These are phyloP conservation scores for Chlamydomonas applanata DNA, from an alignment of 139 green algal genomes.

Conservation along the genomic window DNA sequence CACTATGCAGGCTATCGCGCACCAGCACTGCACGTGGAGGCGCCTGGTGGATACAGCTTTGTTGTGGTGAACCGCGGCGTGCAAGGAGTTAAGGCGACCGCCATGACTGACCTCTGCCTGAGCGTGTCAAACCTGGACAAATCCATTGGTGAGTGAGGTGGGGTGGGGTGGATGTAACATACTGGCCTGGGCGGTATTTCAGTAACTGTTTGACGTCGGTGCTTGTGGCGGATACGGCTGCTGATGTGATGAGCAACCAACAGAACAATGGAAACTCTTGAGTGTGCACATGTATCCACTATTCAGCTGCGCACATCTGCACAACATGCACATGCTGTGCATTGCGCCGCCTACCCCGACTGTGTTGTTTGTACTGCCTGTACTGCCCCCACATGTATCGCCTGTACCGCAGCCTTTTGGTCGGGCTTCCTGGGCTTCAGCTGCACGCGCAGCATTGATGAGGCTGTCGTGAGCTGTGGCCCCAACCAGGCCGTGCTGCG, in stretches of 20 bases:
- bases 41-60: constrained; percentile 46
- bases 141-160: constrained; percentile 25
- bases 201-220: no score
- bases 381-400: no score
- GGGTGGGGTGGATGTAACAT: no score
- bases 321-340: no score
- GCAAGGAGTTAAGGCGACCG: not conserved
- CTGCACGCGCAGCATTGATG: not conserved
- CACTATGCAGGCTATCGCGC: not conserved
- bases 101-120: constrained; percentile 40
- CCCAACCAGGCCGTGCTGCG: constrained; percentile 28
- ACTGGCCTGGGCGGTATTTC: no score
- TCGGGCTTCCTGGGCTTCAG: constrained; percentile 33
- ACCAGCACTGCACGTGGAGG: constrained; percentile 21
- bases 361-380: no score
- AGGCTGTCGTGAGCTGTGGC: constrained; percentile 20
- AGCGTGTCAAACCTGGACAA: constrained; percentile 29
- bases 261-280: no score
- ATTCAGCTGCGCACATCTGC: no score
- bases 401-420: constrained; percentile 38
- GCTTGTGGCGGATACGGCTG: no score
- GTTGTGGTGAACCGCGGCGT: constrained; percentile 34
- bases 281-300: no score
- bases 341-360: no score
- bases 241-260: no score